A percentile compares a stretch with the other conserved stretches of the same genome.
These are phyloP conservation scores for Nasturtium officinale DNA, from an alignment of 345 rosid species.

Conservation along the genomic window DNA sequence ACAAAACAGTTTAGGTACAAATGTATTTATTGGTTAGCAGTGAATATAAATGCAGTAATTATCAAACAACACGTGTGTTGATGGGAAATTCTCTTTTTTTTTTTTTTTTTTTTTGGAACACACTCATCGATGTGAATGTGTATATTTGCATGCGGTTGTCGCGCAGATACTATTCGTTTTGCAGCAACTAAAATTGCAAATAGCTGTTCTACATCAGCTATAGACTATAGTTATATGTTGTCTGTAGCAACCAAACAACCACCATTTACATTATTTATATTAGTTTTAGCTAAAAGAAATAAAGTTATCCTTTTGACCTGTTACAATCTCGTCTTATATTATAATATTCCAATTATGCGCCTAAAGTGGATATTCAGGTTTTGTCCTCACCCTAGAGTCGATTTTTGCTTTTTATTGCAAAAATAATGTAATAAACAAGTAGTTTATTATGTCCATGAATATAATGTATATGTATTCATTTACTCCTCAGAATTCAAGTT, in stretches of 20 bases:
- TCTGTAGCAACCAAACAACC: neutral
- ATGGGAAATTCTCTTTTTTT: neutral
- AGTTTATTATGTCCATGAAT: no score
- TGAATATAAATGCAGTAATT: neutral
- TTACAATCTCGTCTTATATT: neutral
- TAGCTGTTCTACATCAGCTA: neutral
- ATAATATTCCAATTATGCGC: neutral
- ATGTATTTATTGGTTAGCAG: neutral
- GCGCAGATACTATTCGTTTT: neutral
- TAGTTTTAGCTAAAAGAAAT: neutral
- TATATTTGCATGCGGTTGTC: conserved; percentile 12
- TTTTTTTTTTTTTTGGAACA: neutral
- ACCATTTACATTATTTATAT: neutral
- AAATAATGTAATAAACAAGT: no score
- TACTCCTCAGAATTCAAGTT: neutral
- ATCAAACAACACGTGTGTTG: conserved; percentile 6
- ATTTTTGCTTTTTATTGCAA: no score
- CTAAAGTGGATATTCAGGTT: neutral
- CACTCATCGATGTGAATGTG: neutral
- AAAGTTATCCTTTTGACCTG: neutral
- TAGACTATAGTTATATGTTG: neutral
- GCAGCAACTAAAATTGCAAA: neutral
- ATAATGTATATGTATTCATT: neutral
- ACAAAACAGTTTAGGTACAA: no score
- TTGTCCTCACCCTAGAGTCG: neutral